Percentiles rank a stretch among this genome's conserved stretches.
phyloP scores from a whole-genome alignment of 1,284 basidiomycete species.

The Ganoderma lucidum region DNA sequence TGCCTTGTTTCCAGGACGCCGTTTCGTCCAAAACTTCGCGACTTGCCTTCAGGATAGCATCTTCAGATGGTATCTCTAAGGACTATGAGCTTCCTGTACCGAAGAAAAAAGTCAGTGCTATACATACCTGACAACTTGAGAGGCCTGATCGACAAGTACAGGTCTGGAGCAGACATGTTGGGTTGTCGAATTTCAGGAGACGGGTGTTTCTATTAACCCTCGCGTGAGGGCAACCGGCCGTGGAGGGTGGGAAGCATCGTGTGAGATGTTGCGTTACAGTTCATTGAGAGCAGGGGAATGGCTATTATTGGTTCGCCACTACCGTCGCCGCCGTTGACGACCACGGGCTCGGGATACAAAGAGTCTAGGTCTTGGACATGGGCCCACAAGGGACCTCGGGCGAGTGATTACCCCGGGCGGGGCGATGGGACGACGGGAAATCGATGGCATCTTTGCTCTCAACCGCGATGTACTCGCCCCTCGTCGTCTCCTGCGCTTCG shows the following conservation, averaged over 20 bases:
- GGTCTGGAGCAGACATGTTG: constrained; percentile 28
- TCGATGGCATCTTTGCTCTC: constrained; percentile 25
- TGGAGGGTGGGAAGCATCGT: constrained; percentile 8
- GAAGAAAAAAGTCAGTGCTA: constrained; percentile 11
- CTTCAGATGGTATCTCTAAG: constrained; percentile 69
- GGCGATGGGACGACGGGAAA: constrained; percentile 12
- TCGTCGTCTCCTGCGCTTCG: neutral
- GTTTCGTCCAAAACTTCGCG: constrained; percentile 63
- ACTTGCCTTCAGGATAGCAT: constrained; percentile 60
- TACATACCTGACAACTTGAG: constrained; percentile 35
- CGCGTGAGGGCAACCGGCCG: neutral
- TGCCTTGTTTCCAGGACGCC: constrained; percentile 70
- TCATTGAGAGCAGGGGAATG: constrained; percentile 1
- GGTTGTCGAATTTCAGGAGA: neutral
- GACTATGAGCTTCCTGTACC: neutral
- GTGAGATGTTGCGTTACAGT: constrained; percentile 2
- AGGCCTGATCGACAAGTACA: constrained; percentile 35
- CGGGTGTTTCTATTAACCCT: neutral
- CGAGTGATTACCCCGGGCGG: neutral
- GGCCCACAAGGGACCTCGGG: neutral
- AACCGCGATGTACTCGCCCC: constrained; percentile 21
- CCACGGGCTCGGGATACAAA: neutral
- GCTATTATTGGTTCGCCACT: constrained; percentile 8
- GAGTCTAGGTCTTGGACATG: neutral
- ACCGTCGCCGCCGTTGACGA: neutral